A percentile compares a stretch with the other conserved stretches of the same genome.
These are phyloP conservation scores for Mortierella sp. DNA, from an alignment of 371 early-diverging fungal species.

Conservation along the genomic window DNA sequence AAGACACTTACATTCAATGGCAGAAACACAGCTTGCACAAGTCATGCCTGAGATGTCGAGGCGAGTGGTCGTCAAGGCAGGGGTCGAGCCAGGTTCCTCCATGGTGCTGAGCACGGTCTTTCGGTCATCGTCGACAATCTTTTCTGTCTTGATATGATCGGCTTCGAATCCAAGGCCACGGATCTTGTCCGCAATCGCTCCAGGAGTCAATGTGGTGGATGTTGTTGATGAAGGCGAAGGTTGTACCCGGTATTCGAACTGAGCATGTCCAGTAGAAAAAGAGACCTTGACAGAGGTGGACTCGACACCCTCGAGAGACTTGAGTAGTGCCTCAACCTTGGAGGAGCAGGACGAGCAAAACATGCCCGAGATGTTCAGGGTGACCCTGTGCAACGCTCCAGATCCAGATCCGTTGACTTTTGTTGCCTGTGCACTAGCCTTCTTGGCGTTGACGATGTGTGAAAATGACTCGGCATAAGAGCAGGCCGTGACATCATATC, in stretches of 20 bases:
- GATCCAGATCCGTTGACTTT: background rate
- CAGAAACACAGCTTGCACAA: constrained; percentile 84
- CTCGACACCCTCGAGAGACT: constrained; percentile 57
- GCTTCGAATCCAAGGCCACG: constrained; percentile 67
- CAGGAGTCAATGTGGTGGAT: constrained; percentile 23
- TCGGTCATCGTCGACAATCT: constrained; percentile 25
- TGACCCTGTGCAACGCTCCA: constrained; percentile 30
- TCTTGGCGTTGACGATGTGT: background rate
- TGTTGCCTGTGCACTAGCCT: background rate
- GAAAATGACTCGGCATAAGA: constrained; percentile 23
- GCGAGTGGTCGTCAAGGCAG: constrained; percentile 55
- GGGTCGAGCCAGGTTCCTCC: constrained; percentile 20
- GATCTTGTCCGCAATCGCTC: constrained; percentile 59
- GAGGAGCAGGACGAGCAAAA: constrained; percentile 75
- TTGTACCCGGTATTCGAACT: constrained; percentile 57
- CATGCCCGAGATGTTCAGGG: constrained; percentile 73
- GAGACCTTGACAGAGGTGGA: constrained; percentile 58
- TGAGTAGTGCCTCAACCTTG: constrained; percentile 65
- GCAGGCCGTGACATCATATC: constrained; percentile 67
- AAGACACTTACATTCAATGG: constrained; percentile 71
- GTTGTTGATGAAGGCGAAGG: constrained; percentile 32
- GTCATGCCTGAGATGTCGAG: constrained; percentile 85
- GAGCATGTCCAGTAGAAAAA: constrained; percentile 62
- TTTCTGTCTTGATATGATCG: constrained; percentile 64
- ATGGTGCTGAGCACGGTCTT: constrained; percentile 26